phyloP scores from a whole-genome alignment of 106 monocot genomes.

The Dendrobium officinale region DNA sequence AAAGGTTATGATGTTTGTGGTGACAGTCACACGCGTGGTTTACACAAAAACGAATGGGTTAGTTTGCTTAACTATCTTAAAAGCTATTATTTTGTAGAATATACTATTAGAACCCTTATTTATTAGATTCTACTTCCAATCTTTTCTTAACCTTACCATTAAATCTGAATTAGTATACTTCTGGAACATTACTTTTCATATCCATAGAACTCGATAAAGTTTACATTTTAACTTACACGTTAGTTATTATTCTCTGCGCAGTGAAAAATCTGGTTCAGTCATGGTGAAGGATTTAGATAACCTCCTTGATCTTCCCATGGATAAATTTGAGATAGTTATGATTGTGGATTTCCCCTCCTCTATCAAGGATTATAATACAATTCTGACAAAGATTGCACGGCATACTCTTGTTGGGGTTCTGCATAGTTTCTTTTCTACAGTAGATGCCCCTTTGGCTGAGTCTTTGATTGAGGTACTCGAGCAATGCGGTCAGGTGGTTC shows the following conservation, averaged over 20 bases:
- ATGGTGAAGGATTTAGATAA: conserved; percentile 11
- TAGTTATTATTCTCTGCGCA: background rate
- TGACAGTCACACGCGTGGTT: background rate
- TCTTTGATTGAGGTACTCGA: conserved; percentile 15
- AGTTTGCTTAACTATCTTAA: background rate
- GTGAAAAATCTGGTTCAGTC: background rate
- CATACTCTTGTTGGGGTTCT: conserved; percentile 4
- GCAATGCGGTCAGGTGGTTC: conserved; percentile 6
- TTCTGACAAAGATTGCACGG: conserved; percentile 4
- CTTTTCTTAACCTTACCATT: background rate
- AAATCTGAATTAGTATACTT: background rate
- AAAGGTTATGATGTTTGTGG: background rate
- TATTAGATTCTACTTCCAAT: background rate
- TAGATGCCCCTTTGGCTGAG: conserved; percentile 6
- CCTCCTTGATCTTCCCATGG: background rate
- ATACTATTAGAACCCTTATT: background rate
- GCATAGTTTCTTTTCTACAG: conserved; percentile 12
- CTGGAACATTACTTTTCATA: background rate
- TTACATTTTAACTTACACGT: too few relatives aligned
- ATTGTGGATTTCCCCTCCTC: conserved; percentile 8
- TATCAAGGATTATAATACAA: background rate
- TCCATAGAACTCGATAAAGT: background rate
- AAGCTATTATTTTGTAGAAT: background rate
- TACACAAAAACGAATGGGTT: background rate
- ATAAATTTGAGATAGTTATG: conserved; percentile 19